Percentiles rank a stretch among this genome's conserved stretches.
Conservation (phyloP, 768 basidiomycete genomes). For the Tremella mesenterica region DNA sequence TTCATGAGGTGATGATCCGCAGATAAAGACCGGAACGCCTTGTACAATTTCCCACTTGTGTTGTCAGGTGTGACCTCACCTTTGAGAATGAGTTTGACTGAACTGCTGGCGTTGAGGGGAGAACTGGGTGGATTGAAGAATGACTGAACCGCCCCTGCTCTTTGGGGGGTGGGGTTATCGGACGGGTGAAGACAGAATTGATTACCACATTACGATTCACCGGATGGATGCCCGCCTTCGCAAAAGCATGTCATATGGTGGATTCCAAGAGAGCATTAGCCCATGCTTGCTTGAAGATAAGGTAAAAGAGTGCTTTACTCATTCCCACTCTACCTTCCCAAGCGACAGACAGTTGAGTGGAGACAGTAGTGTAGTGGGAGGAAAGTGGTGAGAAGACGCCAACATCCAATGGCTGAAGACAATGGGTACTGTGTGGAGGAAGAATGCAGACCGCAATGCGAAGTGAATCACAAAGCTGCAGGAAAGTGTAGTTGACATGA, state of each 20-base stretch:
- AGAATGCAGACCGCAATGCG: neutral
- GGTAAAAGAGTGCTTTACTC: neutral
- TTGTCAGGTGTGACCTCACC: neutral
- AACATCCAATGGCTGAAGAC: constrained; percentile 7
- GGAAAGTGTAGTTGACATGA: constrained; percentile 1
- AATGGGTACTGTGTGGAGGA: constrained; percentile 8
- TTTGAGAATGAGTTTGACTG: neutral
- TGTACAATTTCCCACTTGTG: neutral
- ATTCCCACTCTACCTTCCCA: neutral
- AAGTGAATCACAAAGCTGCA: neutral
- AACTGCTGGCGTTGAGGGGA: neutral
- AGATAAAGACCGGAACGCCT: neutral
- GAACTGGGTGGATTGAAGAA: neutral
- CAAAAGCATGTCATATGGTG: neutral
- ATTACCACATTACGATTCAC: neutral
- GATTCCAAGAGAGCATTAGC: neutral
- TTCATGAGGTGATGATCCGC: neutral
- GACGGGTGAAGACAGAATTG: neutral
- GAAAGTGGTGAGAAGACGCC: constrained; percentile 2
- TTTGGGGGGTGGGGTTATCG: neutral
- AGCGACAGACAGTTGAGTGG: neutral
- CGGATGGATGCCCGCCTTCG: neutral
- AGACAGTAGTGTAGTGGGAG: neutral
- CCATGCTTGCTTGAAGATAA: neutral
- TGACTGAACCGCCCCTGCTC: neutral